phyloP scores from a whole-genome alignment of 2,329 filamentous ascomycete species.

The Dothiorella sarmentorum region DNA sequence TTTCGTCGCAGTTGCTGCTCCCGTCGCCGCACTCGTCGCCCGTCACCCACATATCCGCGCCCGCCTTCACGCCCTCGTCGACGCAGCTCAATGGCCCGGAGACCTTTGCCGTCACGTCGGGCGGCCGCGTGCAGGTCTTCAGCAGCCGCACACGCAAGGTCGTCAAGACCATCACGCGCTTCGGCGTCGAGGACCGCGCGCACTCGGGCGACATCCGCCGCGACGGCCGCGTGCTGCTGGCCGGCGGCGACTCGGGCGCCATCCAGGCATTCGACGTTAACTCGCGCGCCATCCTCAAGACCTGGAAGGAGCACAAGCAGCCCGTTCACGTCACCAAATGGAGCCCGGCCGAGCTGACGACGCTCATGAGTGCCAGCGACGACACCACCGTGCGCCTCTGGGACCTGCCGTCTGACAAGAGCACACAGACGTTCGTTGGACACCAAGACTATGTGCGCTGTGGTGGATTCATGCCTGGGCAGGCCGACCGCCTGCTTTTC shows the following conservation, averaged over 20 bases:
- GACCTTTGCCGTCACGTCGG: conserved; percentile 90
- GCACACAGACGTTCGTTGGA: conserved; percentile 74
- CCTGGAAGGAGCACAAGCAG: conserved; percentile 92
- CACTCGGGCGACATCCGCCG: conserved; percentile 83
- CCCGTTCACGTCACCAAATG: conserved; percentile 90
- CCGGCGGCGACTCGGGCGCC: conserved; percentile 85
- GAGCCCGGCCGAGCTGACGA: conserved; percentile 83
- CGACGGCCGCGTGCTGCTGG: conserved; percentile 84
- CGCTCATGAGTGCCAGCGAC: conserved; percentile 84
- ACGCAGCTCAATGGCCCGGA: conserved; percentile 48
- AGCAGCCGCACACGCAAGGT: conserved; percentile 88
- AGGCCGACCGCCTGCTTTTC: conserved; percentile 68
- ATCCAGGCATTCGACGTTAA: conserved; percentile 94
- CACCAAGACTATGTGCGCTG: conserved; percentile 91
- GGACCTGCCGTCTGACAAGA: conserved; percentile 81
- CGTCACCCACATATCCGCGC: conserved; percentile 82
- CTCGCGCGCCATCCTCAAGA: conserved; percentile 88
- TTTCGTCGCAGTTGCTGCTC: conserved; percentile 86
- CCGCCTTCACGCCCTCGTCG: conserved; percentile 45
- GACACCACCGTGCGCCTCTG: conserved; percentile 90
- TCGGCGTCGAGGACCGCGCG: conserved; percentile 74
- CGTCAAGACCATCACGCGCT: conserved; percentile 89
- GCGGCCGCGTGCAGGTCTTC: conserved; percentile 89
- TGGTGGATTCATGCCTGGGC: conserved; percentile 78
- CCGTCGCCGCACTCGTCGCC: conserved; percentile 87